phyloP scores from a whole-genome alignment of 768 basidiomycete species.

The Termitomyces sp. region DNA sequence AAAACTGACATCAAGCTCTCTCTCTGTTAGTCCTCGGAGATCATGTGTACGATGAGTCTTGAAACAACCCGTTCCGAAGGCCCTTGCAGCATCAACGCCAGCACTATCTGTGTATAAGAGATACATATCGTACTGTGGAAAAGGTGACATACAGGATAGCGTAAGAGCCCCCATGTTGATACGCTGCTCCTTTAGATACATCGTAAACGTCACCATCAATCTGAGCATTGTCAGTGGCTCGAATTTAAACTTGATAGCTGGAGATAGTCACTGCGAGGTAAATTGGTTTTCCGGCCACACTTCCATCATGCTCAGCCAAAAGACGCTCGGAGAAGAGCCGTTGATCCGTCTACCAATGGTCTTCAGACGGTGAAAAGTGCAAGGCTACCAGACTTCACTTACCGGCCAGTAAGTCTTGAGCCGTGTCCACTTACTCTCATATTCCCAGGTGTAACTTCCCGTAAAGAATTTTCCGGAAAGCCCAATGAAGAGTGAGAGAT shows the following conservation, averaged over 20 bases:
- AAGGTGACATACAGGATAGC: slow-evolving; percentile 50
- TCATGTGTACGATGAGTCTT: slow-evolving; percentile 88
- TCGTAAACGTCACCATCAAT: slow-evolving; percentile 94
- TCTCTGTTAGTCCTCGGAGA: slow-evolving; percentile 69
- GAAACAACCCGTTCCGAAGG: slow-evolving; percentile 94
- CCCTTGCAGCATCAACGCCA: slow-evolving; percentile 84
- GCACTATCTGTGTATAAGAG: slow-evolving; percentile 38
- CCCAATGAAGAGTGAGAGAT: slow-evolving; percentile 43
- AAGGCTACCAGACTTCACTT: slow-evolving; percentile 15
- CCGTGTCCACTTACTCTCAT: slow-evolving; percentile 57
- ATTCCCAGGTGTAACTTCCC: slow-evolving; percentile 84
- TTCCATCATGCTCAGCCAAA: slow-evolving; percentile 69
- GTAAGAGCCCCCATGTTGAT: slow-evolving; percentile 88
- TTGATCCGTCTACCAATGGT: slow-evolving; percentile 43
- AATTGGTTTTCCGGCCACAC: slow-evolving; percentile 55
- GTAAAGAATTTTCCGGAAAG: slow-evolving; percentile 81
- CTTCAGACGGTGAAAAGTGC: neutral
- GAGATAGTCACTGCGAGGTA: slow-evolving; percentile 70
- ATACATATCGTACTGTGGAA: slow-evolving; percentile 9
- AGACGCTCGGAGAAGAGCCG: slow-evolving; percentile 69
- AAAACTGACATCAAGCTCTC: slow-evolving; percentile 61
- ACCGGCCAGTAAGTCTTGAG: slow-evolving; percentile 65
- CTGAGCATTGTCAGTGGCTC: slow-evolving; percentile 28
- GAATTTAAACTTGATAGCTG: neutral
- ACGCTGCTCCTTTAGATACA: slow-evolving; percentile 73